Conservation (phyloP, 805 yeast species). For the Ogataea ganodermae region DNA sequence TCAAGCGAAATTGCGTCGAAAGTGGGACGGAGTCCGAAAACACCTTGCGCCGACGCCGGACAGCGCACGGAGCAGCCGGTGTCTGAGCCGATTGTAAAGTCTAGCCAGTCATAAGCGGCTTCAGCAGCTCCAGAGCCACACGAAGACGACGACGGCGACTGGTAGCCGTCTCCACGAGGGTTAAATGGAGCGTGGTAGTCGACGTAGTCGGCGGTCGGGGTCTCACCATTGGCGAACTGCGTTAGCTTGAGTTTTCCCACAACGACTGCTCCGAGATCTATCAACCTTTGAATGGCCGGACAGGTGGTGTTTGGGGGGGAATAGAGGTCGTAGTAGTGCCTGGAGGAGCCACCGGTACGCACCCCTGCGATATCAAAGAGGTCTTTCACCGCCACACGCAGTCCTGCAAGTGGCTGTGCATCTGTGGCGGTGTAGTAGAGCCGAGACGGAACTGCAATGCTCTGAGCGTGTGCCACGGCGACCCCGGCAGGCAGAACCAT, state of each 20-base stretch:
- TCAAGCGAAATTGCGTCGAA: constrained; percentile 16
- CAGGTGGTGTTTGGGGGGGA: constrained; percentile 11
- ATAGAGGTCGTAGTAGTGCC: constrained; percentile 15
- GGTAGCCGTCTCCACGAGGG: constrained; percentile 18
- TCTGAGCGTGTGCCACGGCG: constrained; percentile 17
- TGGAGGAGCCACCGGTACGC: constrained; percentile 15
- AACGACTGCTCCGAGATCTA: constrained; percentile 15
- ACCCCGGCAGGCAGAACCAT: constrained; percentile 16
- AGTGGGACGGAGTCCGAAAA: constrained; percentile 16
- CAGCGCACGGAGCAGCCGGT: constrained; percentile 18
- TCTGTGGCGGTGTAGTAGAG: constrained; percentile 12
- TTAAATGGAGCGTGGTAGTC: constrained; percentile 19
- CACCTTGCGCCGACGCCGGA: constrained; percentile 15
- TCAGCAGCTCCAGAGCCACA: constrained; percentile 18
- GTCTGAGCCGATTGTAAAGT: constrained; percentile 15
- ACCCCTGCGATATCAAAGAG: constrained; percentile 14
- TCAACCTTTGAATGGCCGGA: constrained; percentile 14
- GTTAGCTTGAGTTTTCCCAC: constrained; percentile 16
- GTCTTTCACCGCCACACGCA: constrained; percentile 16
- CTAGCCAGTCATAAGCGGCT: constrained; percentile 18
- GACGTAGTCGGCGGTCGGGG: constrained; percentile 17
- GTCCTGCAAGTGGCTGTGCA: constrained; percentile 15
- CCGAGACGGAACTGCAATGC: constrained; percentile 16
- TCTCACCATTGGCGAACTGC: constrained; percentile 17
- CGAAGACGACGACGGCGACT: constrained; percentile 16